phyloP scores from a whole-genome alignment of 257 asterid species.

The Scutellaria minor region DNA sequence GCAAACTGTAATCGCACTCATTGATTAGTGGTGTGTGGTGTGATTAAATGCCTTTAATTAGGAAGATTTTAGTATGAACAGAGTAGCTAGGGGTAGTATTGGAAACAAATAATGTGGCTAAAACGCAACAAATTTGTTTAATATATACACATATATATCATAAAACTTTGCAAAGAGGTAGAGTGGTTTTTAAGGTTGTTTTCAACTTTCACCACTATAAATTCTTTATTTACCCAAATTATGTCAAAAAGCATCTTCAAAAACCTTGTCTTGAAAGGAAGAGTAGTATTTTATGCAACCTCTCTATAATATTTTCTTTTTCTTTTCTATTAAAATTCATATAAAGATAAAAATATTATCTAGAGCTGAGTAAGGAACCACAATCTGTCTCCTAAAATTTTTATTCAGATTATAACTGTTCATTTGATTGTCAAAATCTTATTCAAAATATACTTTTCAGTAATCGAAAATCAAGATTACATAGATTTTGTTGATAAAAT shows the following conservation, averaged over 20 bases:
- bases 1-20: slow-evolving; percentile 22
- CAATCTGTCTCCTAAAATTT: too few species aligned
- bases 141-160: background rate
- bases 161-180: slow-evolving; percentile 8
- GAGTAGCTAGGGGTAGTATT: slow-evolving; percentile 24
- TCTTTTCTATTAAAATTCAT: background rate
- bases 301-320: background rate
- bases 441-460: background rate
- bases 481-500: background rate
- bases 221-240: slow-evolving; percentile 16
- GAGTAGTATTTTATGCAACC: slow-evolving; percentile 23
- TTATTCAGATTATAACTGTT: too few species aligned
- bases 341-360: background rate
- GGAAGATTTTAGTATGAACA: background rate
- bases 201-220: slow-evolving; percentile 29
- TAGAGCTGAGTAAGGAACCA: too few species aligned
- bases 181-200: slow-evolving; percentile 31
- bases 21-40: slow-evolving; percentile 18
- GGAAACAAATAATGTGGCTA: slow-evolving; percentile 21
- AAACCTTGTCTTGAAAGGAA: slow-evolving; percentile 32
- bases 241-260: slow-evolving; percentile 28
- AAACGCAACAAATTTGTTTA: background rate
- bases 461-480: slow-evolving; percentile 7
- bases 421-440: background rate
- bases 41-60: slow-evolving; percentile 22